A percentile compares a stretch with the other conserved stretches of the same genome.
phyloP scores from a whole-genome alignment of 108 stramenopile species.

The Cyclotella kingstonii region DNA sequence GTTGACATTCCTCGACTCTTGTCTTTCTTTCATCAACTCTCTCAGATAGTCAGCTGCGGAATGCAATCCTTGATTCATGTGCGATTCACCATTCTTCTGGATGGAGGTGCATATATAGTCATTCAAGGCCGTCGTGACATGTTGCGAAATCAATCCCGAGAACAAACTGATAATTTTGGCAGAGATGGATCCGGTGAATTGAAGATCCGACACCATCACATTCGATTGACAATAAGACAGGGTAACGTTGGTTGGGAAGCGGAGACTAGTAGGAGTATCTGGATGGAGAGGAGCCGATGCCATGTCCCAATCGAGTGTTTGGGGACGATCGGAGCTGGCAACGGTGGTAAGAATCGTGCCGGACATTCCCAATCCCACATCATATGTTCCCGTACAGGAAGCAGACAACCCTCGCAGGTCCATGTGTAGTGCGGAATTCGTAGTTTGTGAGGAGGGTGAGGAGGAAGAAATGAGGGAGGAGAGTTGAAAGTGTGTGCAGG shows the following conservation, averaged over 20 bases:
- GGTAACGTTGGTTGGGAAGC: slow-evolving; percentile 15
- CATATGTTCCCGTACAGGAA: slow-evolving; percentile 59
- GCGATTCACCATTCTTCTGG: slow-evolving; percentile 18
- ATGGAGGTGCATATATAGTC: slow-evolving; percentile 49
- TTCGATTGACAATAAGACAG: slow-evolving; percentile 13
- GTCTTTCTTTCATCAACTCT: slow-evolving; percentile 11
- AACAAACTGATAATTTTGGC: slow-evolving; percentile 70
- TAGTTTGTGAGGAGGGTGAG: background rate
- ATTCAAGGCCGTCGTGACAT: slow-evolving; percentile 48
- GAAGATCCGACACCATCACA: slow-evolving; percentile 23
- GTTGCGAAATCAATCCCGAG: slow-evolving; percentile 45
- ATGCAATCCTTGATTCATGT: slow-evolving; percentile 7
- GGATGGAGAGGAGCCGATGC: slow-evolving; percentile 8
- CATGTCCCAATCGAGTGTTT: slow-evolving; percentile 10
- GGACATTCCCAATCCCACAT: slow-evolving; percentile 45
- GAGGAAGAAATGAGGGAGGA: slow-evolving; percentile 11
- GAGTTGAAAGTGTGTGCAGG: slow-evolving; percentile 49
- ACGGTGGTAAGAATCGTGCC: slow-evolving; percentile 41
- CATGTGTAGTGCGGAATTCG: slow-evolving; percentile 2
- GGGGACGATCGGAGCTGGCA: background rate
- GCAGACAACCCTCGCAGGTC: slow-evolving; percentile 37
- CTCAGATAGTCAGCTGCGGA: slow-evolving; percentile 24
- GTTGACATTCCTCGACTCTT: background rate
- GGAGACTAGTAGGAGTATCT: background rate
- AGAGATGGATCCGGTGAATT: slow-evolving; percentile 64